Percentiles rank a stretch among this genome's conserved stretches.
Evolutionary conservation across 257 asterid species (phyloP).

Genomic region (Ophiorrhiza pumila): DNA sequence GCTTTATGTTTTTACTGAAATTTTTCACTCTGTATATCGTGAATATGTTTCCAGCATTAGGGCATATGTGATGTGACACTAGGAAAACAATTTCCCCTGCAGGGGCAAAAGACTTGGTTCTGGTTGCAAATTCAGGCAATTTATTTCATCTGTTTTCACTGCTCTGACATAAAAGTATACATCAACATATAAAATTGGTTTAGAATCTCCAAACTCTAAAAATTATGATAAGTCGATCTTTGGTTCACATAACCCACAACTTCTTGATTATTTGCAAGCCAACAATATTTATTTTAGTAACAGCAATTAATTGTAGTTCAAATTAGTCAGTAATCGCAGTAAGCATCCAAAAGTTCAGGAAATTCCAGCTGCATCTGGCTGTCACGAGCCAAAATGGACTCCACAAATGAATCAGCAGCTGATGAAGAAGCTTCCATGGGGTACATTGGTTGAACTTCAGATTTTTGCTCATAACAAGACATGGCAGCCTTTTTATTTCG

Average conservation of each 20-base stretch:
- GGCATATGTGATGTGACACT: too few species aligned
- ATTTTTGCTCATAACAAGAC: neutral
- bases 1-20: too few species aligned
- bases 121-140: too few species aligned
- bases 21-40: too few species aligned
- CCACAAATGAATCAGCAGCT: constrained; percentile 64
- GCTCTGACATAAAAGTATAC: too few species aligned
- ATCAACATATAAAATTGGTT: neutral
- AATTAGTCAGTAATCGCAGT: constrained; percentile 36
- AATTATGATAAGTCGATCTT: neutral
- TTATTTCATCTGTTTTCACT: too few species aligned
- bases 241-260: neutral
- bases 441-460: constrained; percentile 11
- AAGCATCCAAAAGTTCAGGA: constrained; percentile 53
- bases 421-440: constrained; percentile 22
- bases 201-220: neutral
- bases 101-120: too few species aligned
- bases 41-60: too few species aligned
- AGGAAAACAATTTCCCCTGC: too few species aligned
- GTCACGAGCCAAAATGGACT: constrained; percentile 71
- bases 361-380: constrained; percentile 60
- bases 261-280: neutral
- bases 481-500: neutral
- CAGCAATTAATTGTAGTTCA: neutral
- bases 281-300: neutral